Percentiles rank a stretch among this genome's conserved stretches.
phyloP scores from a whole-genome alignment of 2,329 filamentous ascomycete species.

The Chalara sp. region DNA sequence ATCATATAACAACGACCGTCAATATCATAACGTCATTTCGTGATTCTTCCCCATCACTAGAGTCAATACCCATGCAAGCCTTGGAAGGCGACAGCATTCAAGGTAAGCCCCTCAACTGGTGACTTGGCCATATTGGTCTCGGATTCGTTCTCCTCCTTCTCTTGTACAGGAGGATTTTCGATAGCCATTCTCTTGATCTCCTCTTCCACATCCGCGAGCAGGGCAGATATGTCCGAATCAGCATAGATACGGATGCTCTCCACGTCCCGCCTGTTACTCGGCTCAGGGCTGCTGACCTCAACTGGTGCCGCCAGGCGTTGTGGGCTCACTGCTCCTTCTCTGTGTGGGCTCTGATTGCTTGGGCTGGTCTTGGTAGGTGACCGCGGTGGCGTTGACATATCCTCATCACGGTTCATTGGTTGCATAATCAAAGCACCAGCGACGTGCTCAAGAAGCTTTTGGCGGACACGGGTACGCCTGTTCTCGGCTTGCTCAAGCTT shows the following conservation, averaged over 20 bases:
- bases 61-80: background rate
- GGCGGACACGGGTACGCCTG: conserved; percentile 64
- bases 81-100: background rate
- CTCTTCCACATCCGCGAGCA: conserved; percentile 60
- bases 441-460: conserved; percentile 77
- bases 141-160: conserved; percentile 2
- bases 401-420: conserved; percentile 10
- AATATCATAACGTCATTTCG: too few species aligned
- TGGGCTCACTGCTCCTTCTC: conserved; percentile 9
- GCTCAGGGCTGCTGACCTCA: conserved; percentile 16
- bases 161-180: conserved; percentile 10
- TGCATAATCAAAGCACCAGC: conserved; percentile 57
- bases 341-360: too few species aligned
- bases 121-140: background rate
- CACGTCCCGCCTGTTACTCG: conserved; percentile 34
- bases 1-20: too few species aligned
- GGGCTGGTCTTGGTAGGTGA: conserved; percentile 36
- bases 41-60: too few species aligned
- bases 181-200: conserved; percentile 40
- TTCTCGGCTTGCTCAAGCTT: conserved; percentile 81
- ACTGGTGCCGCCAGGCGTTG: conserved; percentile 15
- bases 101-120: background rate
- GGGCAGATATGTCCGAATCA: conserved; percentile 58
- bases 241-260: conserved; percentile 65
- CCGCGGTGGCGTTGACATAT: conserved; percentile 16